A percentile compares a stretch with the other conserved stretches of the same genome.
Conservation (phyloP, 192 early-diverging fungal genomes). For the Backusella psychrophila region DNA sequence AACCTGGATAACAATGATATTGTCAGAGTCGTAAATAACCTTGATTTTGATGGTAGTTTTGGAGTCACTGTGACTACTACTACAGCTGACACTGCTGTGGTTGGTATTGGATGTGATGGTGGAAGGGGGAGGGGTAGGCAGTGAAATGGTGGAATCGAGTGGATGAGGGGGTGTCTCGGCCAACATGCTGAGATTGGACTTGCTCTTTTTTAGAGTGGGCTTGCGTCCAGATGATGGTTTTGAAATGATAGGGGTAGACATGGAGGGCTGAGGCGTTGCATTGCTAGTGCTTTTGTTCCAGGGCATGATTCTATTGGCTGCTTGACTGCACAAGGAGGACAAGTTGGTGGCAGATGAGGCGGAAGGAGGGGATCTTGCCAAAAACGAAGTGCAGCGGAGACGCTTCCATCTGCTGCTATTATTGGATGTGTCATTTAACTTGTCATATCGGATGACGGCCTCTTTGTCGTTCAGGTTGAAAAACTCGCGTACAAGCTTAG, state of each 20-base stretch:
- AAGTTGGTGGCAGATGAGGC: neutral
- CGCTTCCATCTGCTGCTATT: slow-evolving; percentile 18
- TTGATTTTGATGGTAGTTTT: slow-evolving; percentile 18
- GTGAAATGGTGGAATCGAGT: neutral
- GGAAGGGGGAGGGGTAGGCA: neutral
- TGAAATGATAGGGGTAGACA: slow-evolving; percentile 11
- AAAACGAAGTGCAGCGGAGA: slow-evolving; percentile 12
- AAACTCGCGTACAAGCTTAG: slow-evolving; percentile 30
- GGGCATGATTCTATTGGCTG: slow-evolving; percentile 18
- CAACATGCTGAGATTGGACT: neutral
- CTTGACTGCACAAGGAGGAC: slow-evolving; percentile 26
- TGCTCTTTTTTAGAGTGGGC: neutral
- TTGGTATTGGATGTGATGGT: neutral
- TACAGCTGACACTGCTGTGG: neutral
- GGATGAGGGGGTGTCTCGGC: neutral
- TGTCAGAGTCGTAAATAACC: slow-evolving; percentile 25
- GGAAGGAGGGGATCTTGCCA: slow-evolving; percentile 3
- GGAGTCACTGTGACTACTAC: neutral
- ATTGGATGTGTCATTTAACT: neutral
- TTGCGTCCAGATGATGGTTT: neutral
- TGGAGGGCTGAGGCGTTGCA: slow-evolving; percentile 3
- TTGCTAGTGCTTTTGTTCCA: slow-evolving; percentile 1
- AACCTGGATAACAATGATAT: slow-evolving; percentile 30
- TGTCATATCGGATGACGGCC: neutral
- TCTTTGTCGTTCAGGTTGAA: slow-evolving; percentile 30